phyloP scores from a whole-genome alignment of 2,329 filamentous ascomycete genomes.

The Verticillium nubilum region DNA sequence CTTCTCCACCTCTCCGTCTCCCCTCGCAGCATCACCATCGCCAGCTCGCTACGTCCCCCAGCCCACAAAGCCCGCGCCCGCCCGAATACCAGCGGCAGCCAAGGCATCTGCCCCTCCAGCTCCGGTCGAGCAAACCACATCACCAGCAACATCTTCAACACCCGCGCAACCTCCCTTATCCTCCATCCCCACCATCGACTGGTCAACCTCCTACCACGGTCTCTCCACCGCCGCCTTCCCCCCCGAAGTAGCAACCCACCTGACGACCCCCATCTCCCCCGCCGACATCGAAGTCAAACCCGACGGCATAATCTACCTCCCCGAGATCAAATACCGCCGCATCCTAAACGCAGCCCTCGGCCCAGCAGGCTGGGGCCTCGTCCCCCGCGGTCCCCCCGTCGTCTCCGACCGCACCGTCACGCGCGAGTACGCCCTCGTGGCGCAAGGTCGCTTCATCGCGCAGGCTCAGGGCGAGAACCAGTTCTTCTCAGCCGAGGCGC shows the following conservation, averaged over 20 bases:
- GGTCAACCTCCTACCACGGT: slow-evolving; percentile 79
- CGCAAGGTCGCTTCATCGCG: slow-evolving; percentile 83
- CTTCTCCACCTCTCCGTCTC: background rate
- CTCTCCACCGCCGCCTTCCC: slow-evolving; percentile 67
- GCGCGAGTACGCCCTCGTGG: slow-evolving; percentile 88
- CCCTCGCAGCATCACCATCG: background rate
- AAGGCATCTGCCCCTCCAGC: background rate
- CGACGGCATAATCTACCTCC: slow-evolving; percentile 91
- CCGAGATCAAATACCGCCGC: slow-evolving; percentile 95
- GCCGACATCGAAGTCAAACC: slow-evolving; percentile 95
- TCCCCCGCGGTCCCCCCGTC: slow-evolving; percentile 78
- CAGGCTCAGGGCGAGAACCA: slow-evolving; percentile 92
- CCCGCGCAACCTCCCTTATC: slow-evolving; percentile 2
- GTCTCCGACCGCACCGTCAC: slow-evolving; percentile 79
- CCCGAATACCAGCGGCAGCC: background rate
- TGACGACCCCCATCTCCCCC: slow-evolving; percentile 61
- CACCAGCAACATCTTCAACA: slow-evolving; percentile 1
- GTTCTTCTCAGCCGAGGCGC: slow-evolving; percentile 84
- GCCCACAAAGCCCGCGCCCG: slow-evolving; percentile 1
- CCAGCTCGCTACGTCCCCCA: background rate
- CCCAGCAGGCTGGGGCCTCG: slow-evolving; percentile 91
- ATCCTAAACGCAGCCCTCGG: slow-evolving; percentile 90
- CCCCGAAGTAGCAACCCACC: slow-evolving; percentile 60
- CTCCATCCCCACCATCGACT: slow-evolving; percentile 50
- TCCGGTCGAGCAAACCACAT: background rate